Percentiles rank a stretch among this genome's conserved stretches.
These are phyloP conservation scores for Cercospora brassicicola DNA, from an alignment of 2,329 filamentous ascomycete genomes.

Conservation along the genomic window DNA sequence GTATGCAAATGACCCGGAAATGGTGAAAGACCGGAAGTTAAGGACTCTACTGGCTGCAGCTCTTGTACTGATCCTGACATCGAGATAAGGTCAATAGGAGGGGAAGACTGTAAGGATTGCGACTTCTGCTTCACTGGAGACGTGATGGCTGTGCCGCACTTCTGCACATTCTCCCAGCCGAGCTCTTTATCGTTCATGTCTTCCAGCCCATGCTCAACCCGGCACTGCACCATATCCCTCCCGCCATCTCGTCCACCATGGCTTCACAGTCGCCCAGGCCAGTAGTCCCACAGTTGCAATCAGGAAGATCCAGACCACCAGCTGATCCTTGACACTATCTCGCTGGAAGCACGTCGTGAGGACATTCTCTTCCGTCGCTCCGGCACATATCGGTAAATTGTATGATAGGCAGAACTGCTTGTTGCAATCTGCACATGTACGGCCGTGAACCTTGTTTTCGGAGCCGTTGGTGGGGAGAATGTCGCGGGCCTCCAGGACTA, in stretches of 20 bases:
- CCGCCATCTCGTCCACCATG: conserved; percentile 53
- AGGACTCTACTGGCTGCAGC: not conserved
- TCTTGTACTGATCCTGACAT: not conserved
- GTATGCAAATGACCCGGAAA: not conserved
- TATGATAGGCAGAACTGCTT: conserved; percentile 66
- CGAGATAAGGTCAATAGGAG: not conserved
- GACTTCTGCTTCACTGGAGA: not conserved
- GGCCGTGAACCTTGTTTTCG: conserved; percentile 22
- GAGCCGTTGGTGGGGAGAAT: conserved; percentile 18
- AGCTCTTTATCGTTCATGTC: too few species aligned
- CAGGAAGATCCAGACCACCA: conserved; percentile 67
- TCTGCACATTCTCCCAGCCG: too few species aligned
- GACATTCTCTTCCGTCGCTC: conserved; percentile 64
- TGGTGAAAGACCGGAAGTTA: not conserved
- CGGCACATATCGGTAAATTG: conserved; percentile 61
- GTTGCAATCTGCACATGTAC: conserved; percentile 66
- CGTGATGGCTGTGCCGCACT: too few species aligned
- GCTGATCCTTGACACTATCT: conserved; percentile 66
- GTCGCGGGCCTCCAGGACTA: conserved; percentile 14
- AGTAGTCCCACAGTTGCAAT: conserved; percentile 62
- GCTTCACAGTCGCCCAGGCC: conserved; percentile 60
- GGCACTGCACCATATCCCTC: conserved; percentile 19
- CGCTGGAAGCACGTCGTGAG: conserved; percentile 67
- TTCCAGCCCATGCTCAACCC: not conserved
- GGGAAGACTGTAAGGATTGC: not conserved